Conservation (phyloP, 2,329 filamentous ascomycete species). For the Clonostachys rhizophaga region DNA sequence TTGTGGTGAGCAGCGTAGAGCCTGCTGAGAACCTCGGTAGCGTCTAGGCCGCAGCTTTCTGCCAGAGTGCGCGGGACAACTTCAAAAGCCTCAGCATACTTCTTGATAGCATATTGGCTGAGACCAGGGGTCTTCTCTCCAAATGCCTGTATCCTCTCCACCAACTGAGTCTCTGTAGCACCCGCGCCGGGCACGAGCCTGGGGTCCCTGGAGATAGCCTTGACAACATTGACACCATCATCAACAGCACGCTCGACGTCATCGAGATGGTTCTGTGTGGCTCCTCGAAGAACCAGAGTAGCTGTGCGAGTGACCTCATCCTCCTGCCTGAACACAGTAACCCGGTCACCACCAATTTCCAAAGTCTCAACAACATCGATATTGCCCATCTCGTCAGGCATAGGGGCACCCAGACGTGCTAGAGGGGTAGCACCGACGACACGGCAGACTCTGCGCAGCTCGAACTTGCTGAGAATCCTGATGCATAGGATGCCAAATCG, state of each 20-base stretch:
- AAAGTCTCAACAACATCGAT: slow-evolving; percentile 95
- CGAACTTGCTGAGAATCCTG: slow-evolving; percentile 97
- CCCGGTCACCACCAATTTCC: slow-evolving; percentile 95
- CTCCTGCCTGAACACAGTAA: slow-evolving; percentile 98
- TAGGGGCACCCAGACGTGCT: slow-evolving; percentile 89
- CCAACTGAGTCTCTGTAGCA: slow-evolving; percentile 88
- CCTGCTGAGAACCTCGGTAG: slow-evolving; percentile 90
- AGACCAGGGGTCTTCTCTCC: slow-evolving; percentile 91
- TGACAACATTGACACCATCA: slow-evolving; percentile 97
- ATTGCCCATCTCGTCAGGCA: slow-evolving; percentile 99
- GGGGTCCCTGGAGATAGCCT: slow-evolving; percentile 92
- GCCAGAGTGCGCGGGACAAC: slow-evolving; percentile 91
- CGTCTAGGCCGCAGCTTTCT: slow-evolving; percentile 91
- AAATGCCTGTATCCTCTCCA: slow-evolving; percentile 84
- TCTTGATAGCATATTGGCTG: slow-evolving; percentile 94
- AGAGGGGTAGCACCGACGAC: slow-evolving; percentile 97
- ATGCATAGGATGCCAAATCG: slow-evolving; percentile 93
- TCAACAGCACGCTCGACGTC: slow-evolving; percentile 96
- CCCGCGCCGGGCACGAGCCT: slow-evolving; percentile 90
- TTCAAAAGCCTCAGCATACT: slow-evolving; percentile 96
- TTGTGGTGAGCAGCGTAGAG: slow-evolving; percentile 92
- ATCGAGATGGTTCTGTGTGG: slow-evolving; percentile 96
- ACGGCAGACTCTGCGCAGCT: slow-evolving; percentile 88
- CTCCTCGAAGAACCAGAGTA: slow-evolving; percentile 88
- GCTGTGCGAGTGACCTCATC: slow-evolving; percentile 88